Percentiles rank a stretch among this genome's conserved stretches.
phyloP scores from a whole-genome alignment of 2,329 filamentous ascomycete genomes.

The Lasiodiplodia sp. region DNA sequence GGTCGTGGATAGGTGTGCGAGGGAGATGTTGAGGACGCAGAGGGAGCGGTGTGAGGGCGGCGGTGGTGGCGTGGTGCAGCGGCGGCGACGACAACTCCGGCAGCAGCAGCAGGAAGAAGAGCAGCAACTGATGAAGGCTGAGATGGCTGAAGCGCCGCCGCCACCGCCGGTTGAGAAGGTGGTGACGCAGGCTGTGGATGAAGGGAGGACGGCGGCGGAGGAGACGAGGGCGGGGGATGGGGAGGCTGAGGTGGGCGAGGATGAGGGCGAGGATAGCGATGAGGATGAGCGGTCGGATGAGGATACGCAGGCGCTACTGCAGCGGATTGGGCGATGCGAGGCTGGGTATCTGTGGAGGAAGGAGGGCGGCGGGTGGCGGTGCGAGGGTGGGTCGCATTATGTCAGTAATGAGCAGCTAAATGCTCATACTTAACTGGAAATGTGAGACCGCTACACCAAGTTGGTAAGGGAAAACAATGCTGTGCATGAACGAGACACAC shows the following conservation, averaged over 20 bases:
- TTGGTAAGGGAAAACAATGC: too few relatives aligned
- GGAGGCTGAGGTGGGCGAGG: constrained; percentile 56
- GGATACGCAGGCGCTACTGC: background rate
- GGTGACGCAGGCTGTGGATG: constrained; percentile 34
- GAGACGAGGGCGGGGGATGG: constrained; percentile 58
- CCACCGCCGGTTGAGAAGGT: background rate
- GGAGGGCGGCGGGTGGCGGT: constrained; percentile 65
- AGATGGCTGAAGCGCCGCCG: constrained; percentile 31
- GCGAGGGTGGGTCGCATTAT: constrained; percentile 67
- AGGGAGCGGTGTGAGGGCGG: background rate
- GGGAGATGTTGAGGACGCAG: background rate
- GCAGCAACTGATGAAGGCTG: background rate
- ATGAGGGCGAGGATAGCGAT: background rate
- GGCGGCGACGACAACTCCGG: too few relatives aligned
- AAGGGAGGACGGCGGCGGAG: constrained; percentile 46
- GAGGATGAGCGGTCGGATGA: background rate
- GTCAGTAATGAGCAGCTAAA: constrained; percentile 48
- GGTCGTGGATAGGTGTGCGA: background rate
- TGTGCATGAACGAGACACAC: too few relatives aligned
- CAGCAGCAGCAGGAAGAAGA: background rate
- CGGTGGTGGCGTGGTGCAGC: background rate
- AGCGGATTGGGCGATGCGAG: constrained; percentile 52
- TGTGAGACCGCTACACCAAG: too few relatives aligned
- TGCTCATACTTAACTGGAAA: background rate
- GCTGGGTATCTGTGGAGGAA: constrained; percentile 68